Percentiles rank a stretch among this genome's conserved stretches.
phyloP scores from a whole-genome alignment of 257 asterid species.

The Scutellaria barbata region DNA sequence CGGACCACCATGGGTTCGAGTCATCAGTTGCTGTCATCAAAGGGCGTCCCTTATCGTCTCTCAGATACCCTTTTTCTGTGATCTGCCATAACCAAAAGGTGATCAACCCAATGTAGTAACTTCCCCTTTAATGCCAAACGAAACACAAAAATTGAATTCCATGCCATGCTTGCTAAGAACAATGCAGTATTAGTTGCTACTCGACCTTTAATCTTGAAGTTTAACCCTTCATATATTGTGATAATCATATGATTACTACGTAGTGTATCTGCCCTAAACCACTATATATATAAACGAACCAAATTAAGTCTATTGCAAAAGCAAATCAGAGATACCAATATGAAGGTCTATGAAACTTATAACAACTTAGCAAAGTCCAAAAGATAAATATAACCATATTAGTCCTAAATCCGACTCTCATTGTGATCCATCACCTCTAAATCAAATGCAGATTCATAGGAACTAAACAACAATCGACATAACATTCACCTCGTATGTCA shows the following conservation, averaged over 20 bases:
- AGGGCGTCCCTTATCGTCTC: slow-evolving; percentile 71
- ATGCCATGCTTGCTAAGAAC: no score
- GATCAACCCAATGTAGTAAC: slow-evolving; percentile 1
- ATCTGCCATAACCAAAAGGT: slow-evolving; percentile 48
- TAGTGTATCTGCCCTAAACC: no score
- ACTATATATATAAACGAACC: no score
- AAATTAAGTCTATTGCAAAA: no score
- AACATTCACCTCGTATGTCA: slow-evolving; percentile 69
- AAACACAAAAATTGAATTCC: slow-evolving; percentile 7
- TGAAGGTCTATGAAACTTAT: no score
- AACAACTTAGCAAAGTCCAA: not conserved
- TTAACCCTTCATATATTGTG: no score
- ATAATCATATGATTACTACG: no score
- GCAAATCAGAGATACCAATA: no score
- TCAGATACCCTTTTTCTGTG: slow-evolving; percentile 65
- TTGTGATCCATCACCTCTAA: not conserved
- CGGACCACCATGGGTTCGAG: slow-evolving; percentile 92
- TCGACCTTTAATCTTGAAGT: no score
- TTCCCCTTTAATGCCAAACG: not conserved
- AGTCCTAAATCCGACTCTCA: not conserved
- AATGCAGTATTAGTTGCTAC: no score
- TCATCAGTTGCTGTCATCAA: slow-evolving; percentile 73
- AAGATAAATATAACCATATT: not conserved
- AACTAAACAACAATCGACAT: not conserved
- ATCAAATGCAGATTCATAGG: not conserved